phyloP scores from a whole-genome alignment of 179 eudicot species.

The Silene noctiflora region DNA sequence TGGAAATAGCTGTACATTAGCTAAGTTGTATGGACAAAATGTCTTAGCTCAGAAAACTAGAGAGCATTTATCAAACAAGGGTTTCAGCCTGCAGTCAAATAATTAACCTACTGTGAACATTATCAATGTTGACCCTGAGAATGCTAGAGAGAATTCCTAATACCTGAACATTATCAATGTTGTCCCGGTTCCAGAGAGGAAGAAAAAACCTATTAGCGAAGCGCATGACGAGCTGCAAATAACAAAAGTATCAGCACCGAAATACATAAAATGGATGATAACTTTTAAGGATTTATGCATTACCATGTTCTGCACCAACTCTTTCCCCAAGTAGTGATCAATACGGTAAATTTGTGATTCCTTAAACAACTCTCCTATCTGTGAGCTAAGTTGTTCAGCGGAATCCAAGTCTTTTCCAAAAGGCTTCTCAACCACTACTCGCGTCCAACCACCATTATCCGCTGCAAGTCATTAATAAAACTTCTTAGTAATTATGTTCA shows the following conservation, averaged over 20 bases:
- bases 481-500: neutral
- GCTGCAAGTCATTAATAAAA: slow-evolving; percentile 46
- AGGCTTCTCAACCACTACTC: slow-evolving; percentile 95
- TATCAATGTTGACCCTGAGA: neutral
- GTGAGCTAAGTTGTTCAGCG: slow-evolving; percentile 83
- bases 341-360: slow-evolving; percentile 96
- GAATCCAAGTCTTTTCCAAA: slow-evolving; percentile 91
- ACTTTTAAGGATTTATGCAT: slow-evolving; percentile 7
- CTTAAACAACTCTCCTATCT: slow-evolving; percentile 86
- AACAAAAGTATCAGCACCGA: slow-evolving; percentile 20
- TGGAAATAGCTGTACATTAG: slow-evolving; percentile 8
- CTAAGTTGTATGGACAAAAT: neutral
- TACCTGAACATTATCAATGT: slow-evolving; percentile 90
- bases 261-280: slow-evolving; percentile 4
- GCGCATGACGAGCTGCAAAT: slow-evolving; percentile 87
- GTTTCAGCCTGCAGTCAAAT: neutral
- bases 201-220: slow-evolving; percentile 90
- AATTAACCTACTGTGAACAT: neutral
- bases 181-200: slow-evolving; percentile 96
- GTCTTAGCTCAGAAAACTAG: neutral
- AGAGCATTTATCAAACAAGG: neutral
- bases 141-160: slow-evolving; percentile 5
- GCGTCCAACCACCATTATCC: slow-evolving; percentile 93
- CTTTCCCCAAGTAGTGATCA: slow-evolving; percentile 98
- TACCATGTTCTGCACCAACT: slow-evolving; percentile 98